These are phyloP conservation scores for Extremus antarcticus DNA, from an alignment of 495 filamentous ascomycete genomes.

Conservation along the genomic window DNA sequence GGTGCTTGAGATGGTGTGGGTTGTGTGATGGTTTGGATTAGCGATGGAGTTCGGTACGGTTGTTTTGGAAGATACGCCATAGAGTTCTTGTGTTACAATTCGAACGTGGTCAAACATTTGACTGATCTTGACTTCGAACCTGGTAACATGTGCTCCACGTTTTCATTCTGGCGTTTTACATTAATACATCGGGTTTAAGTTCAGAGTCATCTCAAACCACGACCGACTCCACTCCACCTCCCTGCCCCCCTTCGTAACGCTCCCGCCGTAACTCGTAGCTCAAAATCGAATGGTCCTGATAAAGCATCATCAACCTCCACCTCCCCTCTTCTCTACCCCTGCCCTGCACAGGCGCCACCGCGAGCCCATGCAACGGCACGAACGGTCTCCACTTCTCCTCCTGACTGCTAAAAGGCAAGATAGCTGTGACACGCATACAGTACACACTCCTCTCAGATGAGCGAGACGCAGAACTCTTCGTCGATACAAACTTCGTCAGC, in stretches of 20 bases:
- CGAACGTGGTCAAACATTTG: too few relatives aligned
- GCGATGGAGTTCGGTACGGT: neutral
- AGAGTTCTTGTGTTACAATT: too few relatives aligned
- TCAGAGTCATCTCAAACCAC: too few relatives aligned
- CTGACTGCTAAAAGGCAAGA: conserved; percentile 43
- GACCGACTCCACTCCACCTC: neutral
- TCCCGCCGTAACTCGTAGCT: conserved; percentile 59
- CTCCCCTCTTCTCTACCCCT: conserved; percentile 35
- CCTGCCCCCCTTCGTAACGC: neutral
- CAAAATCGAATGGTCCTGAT: conserved; percentile 63
- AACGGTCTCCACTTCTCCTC: conserved; percentile 36
- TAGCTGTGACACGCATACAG: conserved; percentile 45
- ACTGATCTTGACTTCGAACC: too few relatives aligned
- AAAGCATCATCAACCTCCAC: conserved; percentile 67
- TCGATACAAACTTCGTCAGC: conserved; percentile 39
- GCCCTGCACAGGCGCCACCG: conserved; percentile 53
- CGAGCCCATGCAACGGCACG: conserved; percentile 41
- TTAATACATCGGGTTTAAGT: too few relatives aligned
- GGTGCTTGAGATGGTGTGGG: neutral
- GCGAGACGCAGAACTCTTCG: conserved; percentile 19
- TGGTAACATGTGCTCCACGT: too few relatives aligned
- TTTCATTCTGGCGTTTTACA: too few relatives aligned
- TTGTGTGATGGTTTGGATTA: neutral
- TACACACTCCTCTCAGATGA: conserved; percentile 14
- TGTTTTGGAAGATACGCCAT: too few relatives aligned